phyloP scores from a whole-genome alignment of 768 basidiomycete species.

The Gloeopeniophorella convolvens region DNA sequence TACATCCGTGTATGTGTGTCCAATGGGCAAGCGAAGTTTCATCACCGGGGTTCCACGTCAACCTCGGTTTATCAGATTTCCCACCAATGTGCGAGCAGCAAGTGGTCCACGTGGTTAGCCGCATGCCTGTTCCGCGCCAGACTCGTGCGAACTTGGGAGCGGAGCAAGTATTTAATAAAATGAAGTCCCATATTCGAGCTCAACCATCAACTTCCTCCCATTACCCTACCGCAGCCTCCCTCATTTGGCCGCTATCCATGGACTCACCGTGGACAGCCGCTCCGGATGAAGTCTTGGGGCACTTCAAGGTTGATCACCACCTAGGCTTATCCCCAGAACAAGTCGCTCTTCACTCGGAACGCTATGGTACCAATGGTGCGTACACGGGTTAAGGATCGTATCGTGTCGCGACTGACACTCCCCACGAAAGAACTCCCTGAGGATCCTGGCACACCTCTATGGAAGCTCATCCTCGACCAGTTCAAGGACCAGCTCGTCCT shows the following conservation, averaged over 20 bases:
- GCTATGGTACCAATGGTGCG: constrained; percentile 16
- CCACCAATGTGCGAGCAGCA: no score
- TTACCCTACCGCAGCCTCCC: not conserved
- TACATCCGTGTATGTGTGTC: no score
- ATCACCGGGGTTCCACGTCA: no score
- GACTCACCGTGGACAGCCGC: constrained; percentile 12
- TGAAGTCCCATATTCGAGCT: no score
- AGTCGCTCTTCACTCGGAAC: constrained; percentile 9
- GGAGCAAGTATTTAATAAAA: no score
- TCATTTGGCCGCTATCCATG: constrained; percentile 1
- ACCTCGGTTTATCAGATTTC: no score
- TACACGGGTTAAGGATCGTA: not conserved
- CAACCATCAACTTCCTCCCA: no score
- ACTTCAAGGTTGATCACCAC: not conserved
- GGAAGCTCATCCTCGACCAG: constrained; percentile 95
- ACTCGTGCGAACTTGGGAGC: no score
- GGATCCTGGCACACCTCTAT: constrained; percentile 83
- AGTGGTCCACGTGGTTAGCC: no score
- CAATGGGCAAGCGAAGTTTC: no score
- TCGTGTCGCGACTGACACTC: not conserved
- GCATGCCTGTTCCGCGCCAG: no score
- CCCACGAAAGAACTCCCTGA: constrained; percentile 73
- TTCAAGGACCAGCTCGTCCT: constrained; percentile 99
- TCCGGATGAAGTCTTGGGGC: not conserved
- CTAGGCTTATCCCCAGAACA: constrained; percentile 5